Evolutionary conservation across 768 basidiomycete genomes (phyloP).

Genomic region (Panaeolus cyanescens): DNA sequence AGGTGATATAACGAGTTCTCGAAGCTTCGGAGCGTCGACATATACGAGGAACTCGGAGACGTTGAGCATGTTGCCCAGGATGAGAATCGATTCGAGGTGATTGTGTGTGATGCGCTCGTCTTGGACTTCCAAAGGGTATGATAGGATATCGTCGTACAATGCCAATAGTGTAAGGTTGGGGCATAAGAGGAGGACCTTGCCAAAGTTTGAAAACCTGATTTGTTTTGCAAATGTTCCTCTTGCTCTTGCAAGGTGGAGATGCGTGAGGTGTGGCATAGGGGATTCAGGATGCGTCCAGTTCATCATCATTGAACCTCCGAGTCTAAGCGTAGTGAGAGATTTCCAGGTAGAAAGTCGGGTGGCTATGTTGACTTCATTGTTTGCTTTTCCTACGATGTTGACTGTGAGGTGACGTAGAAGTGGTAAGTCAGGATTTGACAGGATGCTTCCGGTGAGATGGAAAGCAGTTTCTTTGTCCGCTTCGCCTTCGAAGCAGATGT

Average conservation of each 20-base stretch:
- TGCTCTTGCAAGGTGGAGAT: conserved; percentile 12
- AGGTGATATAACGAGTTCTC: conserved; percentile 13
- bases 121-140: background rate
- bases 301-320: conserved; percentile 9
- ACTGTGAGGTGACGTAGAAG: background rate
- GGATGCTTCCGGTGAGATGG: background rate
- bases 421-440: background rate
- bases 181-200: conserved; percentile 6
- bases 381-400: background rate
- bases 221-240: background rate
- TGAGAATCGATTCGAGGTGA: conserved; percentile 9
- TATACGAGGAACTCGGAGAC: conserved; percentile 18
- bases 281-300: background rate
- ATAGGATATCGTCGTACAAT: conserved; percentile 17
- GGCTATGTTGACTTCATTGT: background rate
- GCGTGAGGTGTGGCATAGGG: conserved; percentile 5
- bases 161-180: conserved; percentile 7
- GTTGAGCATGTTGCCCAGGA: conserved; percentile 18
- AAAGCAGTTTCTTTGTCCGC: background rate
- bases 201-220: conserved; percentile 7
- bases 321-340: conserved; percentile 1
- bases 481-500: background rate
- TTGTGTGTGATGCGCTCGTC: conserved; percentile 2
- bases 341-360: background rate
- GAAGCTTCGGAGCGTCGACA: conserved; percentile 13